These are phyloP conservation scores for Termitomyces sp. DNA, from an alignment of 768 basidiomycete species.

Conservation along the genomic window DNA sequence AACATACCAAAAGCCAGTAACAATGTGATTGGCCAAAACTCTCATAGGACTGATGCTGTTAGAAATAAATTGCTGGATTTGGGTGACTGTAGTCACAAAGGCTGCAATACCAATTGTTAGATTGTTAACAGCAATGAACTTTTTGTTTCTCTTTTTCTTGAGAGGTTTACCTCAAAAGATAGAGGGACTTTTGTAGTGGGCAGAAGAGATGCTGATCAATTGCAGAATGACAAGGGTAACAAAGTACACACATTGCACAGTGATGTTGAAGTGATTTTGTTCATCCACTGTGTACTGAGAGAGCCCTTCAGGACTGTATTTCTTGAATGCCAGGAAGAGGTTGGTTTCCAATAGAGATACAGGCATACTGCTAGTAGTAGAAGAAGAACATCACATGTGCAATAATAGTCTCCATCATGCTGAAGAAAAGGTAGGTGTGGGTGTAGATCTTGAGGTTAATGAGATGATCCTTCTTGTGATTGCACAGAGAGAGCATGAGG, in stretches of 20 bases:
- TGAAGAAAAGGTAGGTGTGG: constrained; percentile 14
- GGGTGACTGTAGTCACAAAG: background rate
- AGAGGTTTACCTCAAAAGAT: background rate
- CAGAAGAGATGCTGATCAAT: constrained; percentile 35
- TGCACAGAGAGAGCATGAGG: constrained; percentile 13
- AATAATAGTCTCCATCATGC: constrained; percentile 13
- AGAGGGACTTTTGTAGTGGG: constrained; percentile 16
- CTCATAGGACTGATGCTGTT: background rate
- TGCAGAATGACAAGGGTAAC: constrained; percentile 41
- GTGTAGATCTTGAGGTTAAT: constrained; percentile 15
- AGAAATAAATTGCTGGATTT: background rate
- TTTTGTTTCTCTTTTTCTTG: background rate
- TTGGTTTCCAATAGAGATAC: constrained; percentile 29
- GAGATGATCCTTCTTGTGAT: constrained; percentile 15
- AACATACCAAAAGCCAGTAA: background rate
- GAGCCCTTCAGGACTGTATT: constrained; percentile 29
- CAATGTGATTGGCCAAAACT: background rate
- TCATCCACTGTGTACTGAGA: constrained; percentile 23
- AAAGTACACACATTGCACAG: constrained; percentile 32
- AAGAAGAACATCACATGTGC: constrained; percentile 27
- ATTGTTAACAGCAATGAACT: background rate
- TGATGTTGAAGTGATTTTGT: constrained; percentile 28
- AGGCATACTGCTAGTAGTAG: constrained; percentile 30
- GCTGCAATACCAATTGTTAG: background rate
- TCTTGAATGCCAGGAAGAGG: constrained; percentile 35